Evolutionary conservation across 2,329 filamentous ascomycete genomes (phyloP).

Genomic region (Xenosphaeropsis pyriputrescens): DNA sequence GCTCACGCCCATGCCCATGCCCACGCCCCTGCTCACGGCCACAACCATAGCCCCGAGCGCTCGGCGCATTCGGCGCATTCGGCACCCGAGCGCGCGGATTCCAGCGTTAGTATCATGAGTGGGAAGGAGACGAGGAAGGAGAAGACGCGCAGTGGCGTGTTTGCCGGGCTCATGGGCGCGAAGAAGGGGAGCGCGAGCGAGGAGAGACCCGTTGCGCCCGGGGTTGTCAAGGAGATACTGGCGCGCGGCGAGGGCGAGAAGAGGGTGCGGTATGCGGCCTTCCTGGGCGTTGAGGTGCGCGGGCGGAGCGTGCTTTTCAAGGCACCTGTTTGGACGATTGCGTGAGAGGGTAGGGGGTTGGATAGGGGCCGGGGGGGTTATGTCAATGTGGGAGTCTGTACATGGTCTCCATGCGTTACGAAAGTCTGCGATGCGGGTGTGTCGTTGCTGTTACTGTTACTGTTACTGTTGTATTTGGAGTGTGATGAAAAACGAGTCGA

Average conservation of each 20-base stretch:
- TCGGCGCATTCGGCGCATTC: neutral
- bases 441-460: too few species aligned
- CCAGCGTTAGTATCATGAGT: conserved; percentile 15
- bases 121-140: conserved; percentile 15
- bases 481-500: too few species aligned
- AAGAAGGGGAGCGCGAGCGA: conserved; percentile 6
- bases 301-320: conserved; percentile 63
- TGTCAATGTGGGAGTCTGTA: too few species aligned
- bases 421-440: too few species aligned
- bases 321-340: conserved; percentile 54
- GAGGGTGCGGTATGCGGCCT: conserved; percentile 62
- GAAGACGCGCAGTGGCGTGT: conserved; percentile 6
- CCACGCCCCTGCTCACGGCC: too few species aligned
- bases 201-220: conserved; percentile 7
- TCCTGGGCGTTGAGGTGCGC: conserved; percentile 60
- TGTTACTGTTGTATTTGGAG: too few species aligned
- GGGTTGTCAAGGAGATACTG: conserved; percentile 6
- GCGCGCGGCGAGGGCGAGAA: conserved; percentile 11
- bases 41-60: too few species aligned
- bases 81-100: conserved; percentile 1
- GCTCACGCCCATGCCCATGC: too few species aligned
- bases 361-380: too few species aligned
- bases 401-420: too few species aligned
- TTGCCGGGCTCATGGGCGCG: neutral
- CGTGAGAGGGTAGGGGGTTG: neutral